Base-by-base conservation (phyloP, 2,329 filamentous ascomycete genomes). In the Pseudopithomyces maydicus region DNA sequence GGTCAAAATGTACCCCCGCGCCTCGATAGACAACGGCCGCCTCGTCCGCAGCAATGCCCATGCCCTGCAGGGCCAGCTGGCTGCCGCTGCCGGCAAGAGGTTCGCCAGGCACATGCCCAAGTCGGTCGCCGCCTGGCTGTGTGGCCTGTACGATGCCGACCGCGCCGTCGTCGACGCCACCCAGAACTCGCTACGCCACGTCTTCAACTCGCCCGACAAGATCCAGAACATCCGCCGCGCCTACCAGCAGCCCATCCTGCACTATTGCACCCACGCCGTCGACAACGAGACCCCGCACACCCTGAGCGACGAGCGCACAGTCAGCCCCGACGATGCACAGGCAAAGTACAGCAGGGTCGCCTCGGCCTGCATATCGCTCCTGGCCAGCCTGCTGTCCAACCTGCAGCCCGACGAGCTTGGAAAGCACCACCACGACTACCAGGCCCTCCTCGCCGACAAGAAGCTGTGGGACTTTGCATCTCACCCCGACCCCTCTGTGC, bases 31-130 rank as follows among this genome's bases (percentile, higher is more conserved):
- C 74, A 91, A 90, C 72, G 88, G 90, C 45, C 89, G 92, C 47
- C 86, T 90, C 57, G 94, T 97, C 33, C 91, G 95, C 61, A 93
- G 97, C 75, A 84, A 95, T 42, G 86, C 93, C 17, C 94, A 98
- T 73, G 81, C 78, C 11, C 74, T 96, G 22, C 92, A 96, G 68
- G 87, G 87, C 29, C 78, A 81, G 22, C 79, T 89, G 36, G 82
- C 84, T 42, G 76, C 77, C 7, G 79, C 82, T 26, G 81, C 81
- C 52, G 90, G 92, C 47, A 96, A 95, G 80, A 87, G 92, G 59
- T 91, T 97, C 78, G 92, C 91, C 60, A 90, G 86, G 61, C 84
- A 89, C 66, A 82, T 99, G 59, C 87, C 91, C 12, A 87, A 85
- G 57, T 82, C 96, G 35, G 88, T 96, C 44, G 92, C 90, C 10